Evolutionary conservation across 2,329 filamentous ascomycete genomes (phyloP).

Genomic region (Polytolypa hystricis): DNA sequence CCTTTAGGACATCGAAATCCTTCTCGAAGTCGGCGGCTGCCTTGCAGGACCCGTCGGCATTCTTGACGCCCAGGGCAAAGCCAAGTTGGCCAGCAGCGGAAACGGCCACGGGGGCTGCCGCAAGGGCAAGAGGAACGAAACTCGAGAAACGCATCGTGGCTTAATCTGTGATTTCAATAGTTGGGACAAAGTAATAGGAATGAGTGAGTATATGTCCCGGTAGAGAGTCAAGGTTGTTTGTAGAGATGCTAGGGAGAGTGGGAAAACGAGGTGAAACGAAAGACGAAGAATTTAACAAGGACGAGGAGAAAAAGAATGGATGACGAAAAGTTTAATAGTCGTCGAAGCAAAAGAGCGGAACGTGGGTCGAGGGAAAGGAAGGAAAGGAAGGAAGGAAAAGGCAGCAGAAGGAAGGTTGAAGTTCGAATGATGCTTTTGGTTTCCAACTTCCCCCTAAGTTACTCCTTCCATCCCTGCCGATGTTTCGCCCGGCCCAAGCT

Average conservation of each 20-base stretch:
- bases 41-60: constrained; percentile 52
- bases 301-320: constrained; percentile 3
- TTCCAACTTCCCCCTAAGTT: too few species aligned
- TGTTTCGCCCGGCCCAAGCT: too few species aligned
- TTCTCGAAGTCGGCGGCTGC: constrained; percentile 48
- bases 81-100: constrained; percentile 48
- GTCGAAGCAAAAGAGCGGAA: background rate
- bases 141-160: constrained; percentile 36
- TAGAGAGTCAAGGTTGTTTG: background rate
- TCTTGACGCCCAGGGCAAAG: constrained; percentile 57
- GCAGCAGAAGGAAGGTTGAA: too few species aligned
- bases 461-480: too few species aligned
- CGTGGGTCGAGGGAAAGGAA: constrained; percentile 5
- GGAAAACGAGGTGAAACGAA: constrained; percentile 3
- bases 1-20: constrained; percentile 53
- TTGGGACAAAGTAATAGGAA: background rate
- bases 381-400: constrained; percentile 5
- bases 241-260: constrained; percentile 1
- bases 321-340: background rate
- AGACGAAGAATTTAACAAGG: constrained; percentile 1
- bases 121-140: constrained; percentile 31
- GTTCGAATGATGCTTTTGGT: too few species aligned
- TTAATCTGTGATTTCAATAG: background rate
- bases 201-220: background rate
- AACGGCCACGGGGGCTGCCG: constrained; percentile 37